Evolutionary conservation across 331 rosid genomes (phyloP).

Genomic region (Rosa hybrid): DNA sequence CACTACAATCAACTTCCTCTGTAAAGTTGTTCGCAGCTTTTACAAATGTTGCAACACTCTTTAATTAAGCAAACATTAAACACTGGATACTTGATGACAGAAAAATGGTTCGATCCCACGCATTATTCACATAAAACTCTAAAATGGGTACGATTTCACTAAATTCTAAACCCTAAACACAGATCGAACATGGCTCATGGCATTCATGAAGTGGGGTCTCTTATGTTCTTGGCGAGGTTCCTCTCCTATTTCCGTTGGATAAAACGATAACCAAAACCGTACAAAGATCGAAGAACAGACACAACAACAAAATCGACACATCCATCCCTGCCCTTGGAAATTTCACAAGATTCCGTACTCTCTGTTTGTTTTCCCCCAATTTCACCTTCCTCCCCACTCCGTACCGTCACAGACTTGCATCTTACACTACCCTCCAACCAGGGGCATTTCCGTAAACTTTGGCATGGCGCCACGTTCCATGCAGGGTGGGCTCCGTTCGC

Average conservation of each 20-base stretch:
- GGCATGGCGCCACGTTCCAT: background rate
- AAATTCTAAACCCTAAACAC: background rate
- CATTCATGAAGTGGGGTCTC: background rate
- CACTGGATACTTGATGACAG: background rate
- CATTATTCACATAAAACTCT: background rate
- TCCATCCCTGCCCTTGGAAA: constrained; percentile 24
- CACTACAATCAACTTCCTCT: background rate
- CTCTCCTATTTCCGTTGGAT: background rate
- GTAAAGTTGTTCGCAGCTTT: background rate
- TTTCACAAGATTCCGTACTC: constrained; percentile 43
- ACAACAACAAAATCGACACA: background rate
- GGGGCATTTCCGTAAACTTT: background rate
- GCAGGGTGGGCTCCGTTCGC: constrained; percentile 3
- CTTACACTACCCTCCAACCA: background rate
- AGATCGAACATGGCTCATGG: background rate
- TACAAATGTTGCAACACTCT: too few relatives aligned
- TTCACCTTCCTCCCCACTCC: constrained; percentile 2
- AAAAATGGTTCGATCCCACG: too few relatives aligned
- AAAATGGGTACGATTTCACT: background rate
- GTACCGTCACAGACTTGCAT: background rate
- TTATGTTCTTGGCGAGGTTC: constrained; percentile 2
- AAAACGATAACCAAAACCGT: background rate
- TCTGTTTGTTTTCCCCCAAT: background rate
- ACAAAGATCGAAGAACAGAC: constrained; percentile 4
- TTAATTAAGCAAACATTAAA: too few relatives aligned